A percentile compares a stretch with the other conserved stretches of the same genome.
phyloP scores from a whole-genome alignment of 805 yeast species.

The Metschnikowia reukaufii region DNA sequence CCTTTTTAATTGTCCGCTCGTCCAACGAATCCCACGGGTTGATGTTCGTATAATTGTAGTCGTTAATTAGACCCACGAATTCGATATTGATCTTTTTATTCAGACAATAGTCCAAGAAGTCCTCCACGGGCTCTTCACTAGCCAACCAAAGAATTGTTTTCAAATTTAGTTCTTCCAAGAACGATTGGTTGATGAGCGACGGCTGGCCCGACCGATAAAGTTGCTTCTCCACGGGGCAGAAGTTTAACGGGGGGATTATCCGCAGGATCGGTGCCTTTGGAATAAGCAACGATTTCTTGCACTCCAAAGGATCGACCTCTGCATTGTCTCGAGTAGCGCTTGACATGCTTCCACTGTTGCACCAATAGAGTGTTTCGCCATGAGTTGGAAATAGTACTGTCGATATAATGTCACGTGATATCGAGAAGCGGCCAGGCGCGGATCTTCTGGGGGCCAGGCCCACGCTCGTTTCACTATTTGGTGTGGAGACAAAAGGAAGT shows the following conservation, averaged over 20 bases:
- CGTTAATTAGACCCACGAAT: slow-evolving; percentile 80
- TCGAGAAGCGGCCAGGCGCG: too few relatives aligned
- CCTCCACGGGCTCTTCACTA: slow-evolving; percentile 92
- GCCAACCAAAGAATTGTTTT: slow-evolving; percentile 92
- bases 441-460: neutral
- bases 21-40: slow-evolving; percentile 97
- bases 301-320: slow-evolving; percentile 15
- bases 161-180: slow-evolving; percentile 68
- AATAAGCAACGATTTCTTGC: slow-evolving; percentile 17
- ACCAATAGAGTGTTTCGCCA: neutral
- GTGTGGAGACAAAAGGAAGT: too few relatives aligned
- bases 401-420: slow-evolving; percentile 2
- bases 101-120: slow-evolving; percentile 77
- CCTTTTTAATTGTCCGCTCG: slow-evolving; percentile 75
- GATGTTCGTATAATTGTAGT: slow-evolving; percentile 49
- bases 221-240: slow-evolving; percentile 89
- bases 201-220: slow-evolving; percentile 94
- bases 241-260: slow-evolving; percentile 91
- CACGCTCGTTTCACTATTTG: too few relatives aligned
- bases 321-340: slow-evolving; percentile 8
- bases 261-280: slow-evolving; percentile 58
- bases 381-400: neutral
- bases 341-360: slow-evolving; percentile 8
- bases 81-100: slow-evolving; percentile 70
- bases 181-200: slow-evolving; percentile 86